Base-by-base conservation (phyloP, 306 rosid species). In the Sicyos baderoa region DNA sequence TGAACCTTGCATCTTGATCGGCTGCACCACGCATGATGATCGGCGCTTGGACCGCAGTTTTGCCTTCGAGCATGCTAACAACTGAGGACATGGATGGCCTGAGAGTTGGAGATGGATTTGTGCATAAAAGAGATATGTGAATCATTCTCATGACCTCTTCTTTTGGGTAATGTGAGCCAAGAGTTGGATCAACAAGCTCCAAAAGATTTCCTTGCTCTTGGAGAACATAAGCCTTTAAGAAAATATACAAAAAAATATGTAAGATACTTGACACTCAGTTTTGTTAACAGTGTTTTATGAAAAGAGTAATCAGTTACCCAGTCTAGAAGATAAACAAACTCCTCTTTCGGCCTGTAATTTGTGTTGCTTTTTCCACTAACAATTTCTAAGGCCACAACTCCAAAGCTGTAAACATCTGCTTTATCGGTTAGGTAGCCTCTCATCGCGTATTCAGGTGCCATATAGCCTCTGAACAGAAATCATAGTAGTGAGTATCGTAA, bases 401-500 rank as follows among this genome's bases (percentile, higher is more conserved):
- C 96, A 0, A 87, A 91, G 73, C 96, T 91, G 64, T 91, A 91
- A 29, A 89, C 96, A 69, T 91, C 96, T 53, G 95, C 96, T 18
- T 91, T 89, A 68, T 91, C 95, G 1, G 95, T 91, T 75, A 91
- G 82, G 77, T 91, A 83, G 65, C 96, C 97, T 40, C 96, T 76
- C 89, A 86, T 89, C 17, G 98, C 98, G 12, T 93, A 89, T 67
- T 93, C 95, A 1, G 98, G 97, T 77, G 97, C 97, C 98, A 93
- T 93, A 63, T 93, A 93, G 63, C 98, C 97, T 70, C 97, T 93
- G 68, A 37, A 60, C 32, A 19, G 29, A 25, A 55, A 45, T 37
- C 10, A 27, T 47, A 4, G 47, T 13, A 5, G 45, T 15, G 15
- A 55, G 9, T 44, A 57, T 49, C 57, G 25, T 0, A 54, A 72